Evolutionary conservation across 352 stramenopile genomes (phyloP), one percentile per base, ranked within the genome.

Genomic region (Hyaloperonospora brassicae): DNA sequence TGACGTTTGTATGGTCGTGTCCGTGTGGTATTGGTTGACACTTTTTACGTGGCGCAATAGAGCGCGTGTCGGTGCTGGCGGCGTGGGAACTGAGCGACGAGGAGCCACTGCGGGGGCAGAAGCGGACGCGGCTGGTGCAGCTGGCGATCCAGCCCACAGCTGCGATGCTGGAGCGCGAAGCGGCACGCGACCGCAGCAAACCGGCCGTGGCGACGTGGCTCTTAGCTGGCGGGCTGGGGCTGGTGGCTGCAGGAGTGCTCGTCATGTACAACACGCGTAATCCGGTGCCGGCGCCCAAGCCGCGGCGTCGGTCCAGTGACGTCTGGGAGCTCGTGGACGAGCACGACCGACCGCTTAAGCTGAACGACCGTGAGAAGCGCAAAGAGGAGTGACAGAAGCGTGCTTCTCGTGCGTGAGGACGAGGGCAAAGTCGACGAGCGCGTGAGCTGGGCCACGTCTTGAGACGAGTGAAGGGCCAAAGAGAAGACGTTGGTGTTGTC

Each of bases 321-420:
- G 50, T 64, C 1, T 82, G 72, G 72, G 72, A 82, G 55, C 64
- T 82, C n/a, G 72, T 72, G 8, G 73, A 79, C 25, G 61, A 74
- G 35, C 69, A 73, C 14, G 62, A 68, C 45, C 59, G 56, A 35
- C 64, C 64, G 21, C 52, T 69, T 41, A 69, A 61, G 50, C 11
- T 40, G 35, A 35, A 48, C 48, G 45, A 52, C 36, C 0, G n/a
- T 11, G 58, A 59, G 40, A 70, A 71, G 51, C 4, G 27, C 27
- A 71, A 71, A 42, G 9, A 12, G 11, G 63, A 66, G 56, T 53
- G 62, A 70, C 52, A 62, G 50, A 43, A 39, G 12, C 34, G 34
- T 39, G 17, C 17, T 17, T 17, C 17, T 17, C 17, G 17, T 17
- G 17, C 17, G 17, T 17, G 17, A 17, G 17, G 17, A 17, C 17